A percentile compares a stretch with the other conserved stretches of the same genome.
Conservation (phyloP, 2,329 filamentous ascomycete genomes). For the Cytospora piceae region DNA sequence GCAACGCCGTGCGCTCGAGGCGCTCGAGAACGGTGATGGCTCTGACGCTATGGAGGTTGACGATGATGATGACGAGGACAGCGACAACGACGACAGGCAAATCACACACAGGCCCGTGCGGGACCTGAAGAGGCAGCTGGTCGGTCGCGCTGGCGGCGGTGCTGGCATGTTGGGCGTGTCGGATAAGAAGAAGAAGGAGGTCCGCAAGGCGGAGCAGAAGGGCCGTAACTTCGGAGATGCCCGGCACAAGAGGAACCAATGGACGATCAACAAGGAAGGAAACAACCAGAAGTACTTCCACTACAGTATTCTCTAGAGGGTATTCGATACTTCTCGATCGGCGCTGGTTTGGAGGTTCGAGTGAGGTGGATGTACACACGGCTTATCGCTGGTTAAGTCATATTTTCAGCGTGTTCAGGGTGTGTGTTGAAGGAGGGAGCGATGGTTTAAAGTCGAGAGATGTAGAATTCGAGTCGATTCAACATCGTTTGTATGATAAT, state of each 20-base stretch:
- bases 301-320: constrained; percentile 50
- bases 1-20: constrained; percentile 59
- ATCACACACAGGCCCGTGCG: constrained; percentile 40
- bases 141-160: constrained; percentile 72
- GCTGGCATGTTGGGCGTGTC: constrained; percentile 77
- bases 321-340: constrained; percentile 9
- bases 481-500: background rate
- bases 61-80: constrained; percentile 43
- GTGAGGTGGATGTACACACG: background rate
- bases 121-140: constrained; percentile 57
- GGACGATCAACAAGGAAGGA: constrained; percentile 70
- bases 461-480: background rate
- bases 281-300: constrained; percentile 74
- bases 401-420: background rate
- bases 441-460: background rate
- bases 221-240: constrained; percentile 67
- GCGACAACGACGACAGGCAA: constrained; percentile 33
- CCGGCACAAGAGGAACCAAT: constrained; percentile 65
- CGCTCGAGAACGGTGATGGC: constrained; percentile 53
- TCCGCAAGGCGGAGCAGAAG: constrained; percentile 68
- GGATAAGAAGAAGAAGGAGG: constrained; percentile 73
- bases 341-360: background rate
- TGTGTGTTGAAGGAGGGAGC: background rate
- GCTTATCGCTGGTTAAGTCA: background rate
- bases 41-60: constrained; percentile 47